Percentiles rank a stretch among this genome's conserved stretches.
phyloP scores from a whole-genome alignment of 2,329 filamentous ascomycete species.

The Rutstroemia sp. region DNA sequence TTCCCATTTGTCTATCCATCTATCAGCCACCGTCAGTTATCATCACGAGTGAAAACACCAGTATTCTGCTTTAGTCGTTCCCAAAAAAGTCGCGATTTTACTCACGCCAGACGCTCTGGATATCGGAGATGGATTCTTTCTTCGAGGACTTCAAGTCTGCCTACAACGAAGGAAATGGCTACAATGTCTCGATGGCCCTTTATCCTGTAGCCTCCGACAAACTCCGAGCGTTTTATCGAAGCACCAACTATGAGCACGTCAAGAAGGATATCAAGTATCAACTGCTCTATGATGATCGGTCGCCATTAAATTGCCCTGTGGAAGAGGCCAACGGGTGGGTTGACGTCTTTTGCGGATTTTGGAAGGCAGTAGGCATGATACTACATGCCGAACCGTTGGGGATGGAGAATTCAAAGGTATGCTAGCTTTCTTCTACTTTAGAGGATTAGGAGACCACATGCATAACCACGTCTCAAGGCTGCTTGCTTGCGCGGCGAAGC shows the following conservation, averaged over 20 bases:
- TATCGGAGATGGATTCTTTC: conserved; percentile 60
- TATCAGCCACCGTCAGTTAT: neutral
- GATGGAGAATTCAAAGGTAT: conserved; percentile 25
- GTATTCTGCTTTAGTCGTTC: neutral
- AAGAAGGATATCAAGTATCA: conserved; percentile 63
- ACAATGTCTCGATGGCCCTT: conserved; percentile 66
- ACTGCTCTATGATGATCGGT: conserved; percentile 51
- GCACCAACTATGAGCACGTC: conserved; percentile 53
- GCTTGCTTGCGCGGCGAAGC: no score
- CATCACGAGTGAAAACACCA: no score
- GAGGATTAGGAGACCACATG: neutral
- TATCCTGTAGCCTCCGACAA: conserved; percentile 62
- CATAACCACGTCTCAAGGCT: neutral
- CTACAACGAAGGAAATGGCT: conserved; percentile 58
- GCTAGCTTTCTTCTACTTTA: neutral
- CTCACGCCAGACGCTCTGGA: neutral
- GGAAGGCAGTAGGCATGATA: conserved; percentile 73
- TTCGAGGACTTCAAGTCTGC: conserved; percentile 68
- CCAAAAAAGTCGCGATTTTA: neutral
- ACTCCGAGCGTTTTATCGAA: conserved; percentile 63
- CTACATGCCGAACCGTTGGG: conserved; percentile 53
- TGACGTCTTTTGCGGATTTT: conserved; percentile 76
- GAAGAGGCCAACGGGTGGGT: conserved; percentile 75
- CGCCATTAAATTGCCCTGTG: conserved; percentile 29
- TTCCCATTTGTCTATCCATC: neutral